Evolutionary conservation across 2,329 filamentous ascomycete genomes (phyloP), one percentile per base, ranked within the genome.

Genomic region (Penicillium sp.): DNA sequence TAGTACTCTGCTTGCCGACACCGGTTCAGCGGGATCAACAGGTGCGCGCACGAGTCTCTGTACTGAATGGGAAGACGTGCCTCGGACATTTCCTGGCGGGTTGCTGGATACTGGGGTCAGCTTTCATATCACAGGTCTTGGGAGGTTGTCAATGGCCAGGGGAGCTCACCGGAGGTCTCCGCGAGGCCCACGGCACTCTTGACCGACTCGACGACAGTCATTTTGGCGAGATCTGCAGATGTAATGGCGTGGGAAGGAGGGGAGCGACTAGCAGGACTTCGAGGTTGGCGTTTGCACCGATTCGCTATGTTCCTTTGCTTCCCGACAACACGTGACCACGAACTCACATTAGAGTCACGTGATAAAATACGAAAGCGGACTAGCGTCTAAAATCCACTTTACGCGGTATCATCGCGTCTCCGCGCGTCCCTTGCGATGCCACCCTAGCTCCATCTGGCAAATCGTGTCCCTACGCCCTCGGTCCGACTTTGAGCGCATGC

Each of bases 1-100:
- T 95, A 98, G 78, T 87, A 97, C 56, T 89, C 87, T 63, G 95
- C 86, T 74, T 83, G 81, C 55, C 93, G 90, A 81, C 93, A 98
- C 67, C 87, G 87, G 78, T 98, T 98, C 63, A 98, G 81, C 13
- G 93, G 93, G 57, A 97, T 96, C 55, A 97, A 79, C 41, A 98
- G 86, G 74, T 93, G 84, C 56, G 91, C 93, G 77, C 93, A 98
- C 75, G 86, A 91, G 75, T 98, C 93, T 70, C 93, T 84, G 81
- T 98, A 98, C 64, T 87, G 81, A 47, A 97, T 75, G 10, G 93
- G 92, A 44, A 97, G 81, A 67, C 83, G 86, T 61, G 91, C 91
- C 66, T 89, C 89, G 68, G 88, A 86, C 92, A 97, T 97, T 74
- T 93, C 88, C 78, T 95, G 86, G 73, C 89, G 83, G 54, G 64